Conservation (phyloP, 1,139 yeast genomes). For the Torulaspora globosa region DNA sequence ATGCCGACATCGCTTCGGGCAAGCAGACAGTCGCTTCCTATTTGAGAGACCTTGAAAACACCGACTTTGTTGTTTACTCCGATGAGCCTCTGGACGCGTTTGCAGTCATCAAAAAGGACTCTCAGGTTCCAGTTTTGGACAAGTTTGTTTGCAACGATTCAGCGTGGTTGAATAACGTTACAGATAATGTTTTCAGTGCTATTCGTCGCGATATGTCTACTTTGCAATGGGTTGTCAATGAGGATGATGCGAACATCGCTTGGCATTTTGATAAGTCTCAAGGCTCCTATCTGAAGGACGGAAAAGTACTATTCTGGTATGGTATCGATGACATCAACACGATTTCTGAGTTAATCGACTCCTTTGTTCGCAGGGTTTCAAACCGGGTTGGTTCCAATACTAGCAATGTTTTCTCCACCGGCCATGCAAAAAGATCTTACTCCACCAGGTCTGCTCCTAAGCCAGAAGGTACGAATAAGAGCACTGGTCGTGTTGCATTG, state of each 20-base stretch:
- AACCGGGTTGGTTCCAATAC: slow-evolving; percentile 15
- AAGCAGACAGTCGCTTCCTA: slow-evolving; percentile 77
- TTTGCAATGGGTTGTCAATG: slow-evolving; percentile 85
- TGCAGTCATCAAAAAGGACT: slow-evolving; percentile 63
- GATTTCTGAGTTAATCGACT: slow-evolving; percentile 61
- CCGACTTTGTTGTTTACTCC: slow-evolving; percentile 74
- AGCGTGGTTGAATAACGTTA: slow-evolving; percentile 96
- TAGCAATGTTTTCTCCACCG: slow-evolving; percentile 38
- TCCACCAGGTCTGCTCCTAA: slow-evolving; percentile 59
- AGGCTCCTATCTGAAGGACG: slow-evolving; percentile 88
- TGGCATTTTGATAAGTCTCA: slow-evolving; percentile 94
- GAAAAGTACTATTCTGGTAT: slow-evolving; percentile 91
- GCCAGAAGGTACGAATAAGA: slow-evolving; percentile 62
- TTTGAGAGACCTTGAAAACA: slow-evolving; percentile 62
- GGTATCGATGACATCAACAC: slow-evolving; percentile 67
- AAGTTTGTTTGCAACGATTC: slow-evolving; percentile 82
- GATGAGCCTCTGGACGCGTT: slow-evolving; percentile 95
- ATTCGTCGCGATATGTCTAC: slow-evolving; percentile 68
- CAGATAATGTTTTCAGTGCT: slow-evolving; percentile 87
- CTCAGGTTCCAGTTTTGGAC: slow-evolving; percentile 64
- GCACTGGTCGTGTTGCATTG: slow-evolving; percentile 69
- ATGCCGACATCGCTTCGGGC: slow-evolving; percentile 68
- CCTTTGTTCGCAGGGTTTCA: slow-evolving; percentile 46
- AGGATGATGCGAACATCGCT: slow-evolving; percentile 82
- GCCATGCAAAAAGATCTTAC: slow-evolving; percentile 35